A percentile compares a stretch with the other conserved stretches of the same genome.
Conservation (phyloP, 768 basidiomycete genomes). For the Dioszegia aurantiaca region DNA sequence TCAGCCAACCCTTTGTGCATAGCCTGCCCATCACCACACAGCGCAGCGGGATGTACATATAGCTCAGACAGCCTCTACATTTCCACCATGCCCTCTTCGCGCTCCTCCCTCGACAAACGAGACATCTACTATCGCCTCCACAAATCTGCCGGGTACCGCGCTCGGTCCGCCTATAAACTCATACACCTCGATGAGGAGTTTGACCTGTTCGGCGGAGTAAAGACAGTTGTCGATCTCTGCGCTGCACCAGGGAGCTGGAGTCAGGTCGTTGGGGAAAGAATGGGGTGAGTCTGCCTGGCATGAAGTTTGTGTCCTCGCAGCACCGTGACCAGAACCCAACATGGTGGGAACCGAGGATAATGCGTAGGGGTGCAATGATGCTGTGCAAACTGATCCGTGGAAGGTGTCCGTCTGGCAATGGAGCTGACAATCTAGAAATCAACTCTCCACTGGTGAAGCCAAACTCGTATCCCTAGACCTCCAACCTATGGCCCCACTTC, state of each 20-base stretch:
- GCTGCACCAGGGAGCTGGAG: constrained; percentile 54
- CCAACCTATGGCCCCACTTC: constrained; percentile 52
- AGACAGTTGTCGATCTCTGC: constrained; percentile 51
- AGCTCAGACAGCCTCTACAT: background rate
- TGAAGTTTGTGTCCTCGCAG: background rate
- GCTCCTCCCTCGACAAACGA: constrained; percentile 48
- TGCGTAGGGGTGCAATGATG: no score
- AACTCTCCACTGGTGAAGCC: constrained; percentile 4
- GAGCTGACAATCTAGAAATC: constrained; percentile 1
- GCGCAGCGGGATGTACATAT: background rate
- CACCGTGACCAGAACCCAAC: no score
- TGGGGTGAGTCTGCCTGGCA: constrained; percentile 36
- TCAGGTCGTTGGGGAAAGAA: constrained; percentile 52
- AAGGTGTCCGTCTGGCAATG: constrained; percentile 8
- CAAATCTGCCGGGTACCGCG: constrained; percentile 49
- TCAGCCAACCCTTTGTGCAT: background rate
- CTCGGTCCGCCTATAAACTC: constrained; percentile 50
- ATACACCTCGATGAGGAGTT: constrained; percentile 52
- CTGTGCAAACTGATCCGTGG: no score
- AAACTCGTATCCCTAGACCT: constrained; percentile 47
- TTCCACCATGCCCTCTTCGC: constrained; percentile 42
- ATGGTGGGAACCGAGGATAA: no score
- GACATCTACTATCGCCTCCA: constrained; percentile 50
- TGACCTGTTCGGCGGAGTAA: constrained; percentile 46
- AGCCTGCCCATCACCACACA: no score